These are phyloP conservation scores for Candida pini DNA, from an alignment of 805 yeast genomes.

Conservation along the genomic window DNA sequence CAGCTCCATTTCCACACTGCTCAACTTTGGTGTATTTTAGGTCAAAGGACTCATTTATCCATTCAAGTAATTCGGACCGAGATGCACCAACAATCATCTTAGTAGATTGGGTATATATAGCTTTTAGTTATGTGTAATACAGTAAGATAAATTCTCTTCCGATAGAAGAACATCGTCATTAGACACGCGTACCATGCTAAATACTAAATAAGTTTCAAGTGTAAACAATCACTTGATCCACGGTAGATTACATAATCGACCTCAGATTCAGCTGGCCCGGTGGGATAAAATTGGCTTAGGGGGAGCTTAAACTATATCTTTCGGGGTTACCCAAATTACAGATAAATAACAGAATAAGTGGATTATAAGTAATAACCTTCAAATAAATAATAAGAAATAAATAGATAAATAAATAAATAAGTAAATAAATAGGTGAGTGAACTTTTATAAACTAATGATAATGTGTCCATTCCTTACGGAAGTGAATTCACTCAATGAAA, in stretches of 20 bases:
- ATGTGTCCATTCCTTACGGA: too few relatives aligned
- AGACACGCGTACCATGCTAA: too few relatives aligned
- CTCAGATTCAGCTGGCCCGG: too few relatives aligned
- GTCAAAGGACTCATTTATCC: constrained; percentile 74
- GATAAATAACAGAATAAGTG: background rate
- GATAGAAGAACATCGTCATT: too few relatives aligned
- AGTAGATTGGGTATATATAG: too few relatives aligned
- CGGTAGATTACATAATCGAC: too few relatives aligned
- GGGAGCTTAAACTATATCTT: background rate
- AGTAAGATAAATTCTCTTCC: too few relatives aligned
- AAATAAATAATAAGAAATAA: constrained; percentile 1
- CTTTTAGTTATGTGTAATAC: too few relatives aligned
- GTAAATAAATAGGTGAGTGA: constrained; percentile 4
- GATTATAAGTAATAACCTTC: background rate
- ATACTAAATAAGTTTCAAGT: too few relatives aligned
- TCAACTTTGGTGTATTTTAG: constrained; percentile 73
- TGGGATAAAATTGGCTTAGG: too few relatives aligned
- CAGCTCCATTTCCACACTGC: constrained; percentile 94
- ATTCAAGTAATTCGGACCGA: constrained; percentile 72
- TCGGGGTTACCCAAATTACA: background rate
- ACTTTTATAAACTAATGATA: background rate
- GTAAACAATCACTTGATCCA: too few relatives aligned
- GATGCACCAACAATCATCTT: constrained; percentile 57
- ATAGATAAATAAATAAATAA: constrained; percentile 4
- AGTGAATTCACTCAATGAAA: constrained; percentile 3